These are phyloP conservation scores for Aureobasidium lini DNA, from an alignment of 2,329 filamentous ascomycete genomes.

Conservation along the genomic window DNA sequence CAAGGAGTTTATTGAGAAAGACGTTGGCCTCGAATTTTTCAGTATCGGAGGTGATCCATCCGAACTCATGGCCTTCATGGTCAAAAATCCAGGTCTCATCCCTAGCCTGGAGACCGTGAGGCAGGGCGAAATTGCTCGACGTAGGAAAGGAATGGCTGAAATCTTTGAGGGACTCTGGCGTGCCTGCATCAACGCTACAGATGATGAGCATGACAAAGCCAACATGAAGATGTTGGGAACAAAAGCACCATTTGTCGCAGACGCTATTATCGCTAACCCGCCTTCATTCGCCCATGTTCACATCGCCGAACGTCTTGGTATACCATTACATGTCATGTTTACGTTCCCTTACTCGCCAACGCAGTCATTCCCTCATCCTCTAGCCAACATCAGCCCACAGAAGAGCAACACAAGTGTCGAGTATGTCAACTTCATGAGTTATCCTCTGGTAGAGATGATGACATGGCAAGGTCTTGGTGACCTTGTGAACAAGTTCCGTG, in stretches of 20 bases:
- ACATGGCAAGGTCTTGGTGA: slow-evolving; percentile 59
- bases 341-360: slow-evolving; percentile 70
- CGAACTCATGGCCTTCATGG: slow-evolving; percentile 83
- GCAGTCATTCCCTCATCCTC: slow-evolving; percentile 65
- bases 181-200: slow-evolving; percentile 65
- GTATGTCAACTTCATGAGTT: slow-evolving; percentile 74
- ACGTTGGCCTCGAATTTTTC: slow-evolving; percentile 71
- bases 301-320: slow-evolving; percentile 69
- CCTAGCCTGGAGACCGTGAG: slow-evolving; percentile 65
- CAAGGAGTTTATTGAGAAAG: slow-evolving; percentile 64
- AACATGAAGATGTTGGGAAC: slow-evolving; percentile 55
- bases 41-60: slow-evolving; percentile 70
- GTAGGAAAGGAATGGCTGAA: slow-evolving; percentile 64
- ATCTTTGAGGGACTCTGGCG: slow-evolving; percentile 83
- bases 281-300: slow-evolving; percentile 72
- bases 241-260: slow-evolving; percentile 56
- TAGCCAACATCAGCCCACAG: slow-evolving; percentile 60
- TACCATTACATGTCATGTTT: slow-evolving; percentile 56
- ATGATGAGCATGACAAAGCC: slow-evolving; percentile 55
- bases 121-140: slow-evolving; percentile 62
- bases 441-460: slow-evolving; percentile 75
- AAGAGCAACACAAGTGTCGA: slow-evolving; percentile 56
- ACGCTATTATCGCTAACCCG: slow-evolving; percentile 81
- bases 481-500: slow-evolving; percentile 66
- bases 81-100: slow-evolving; percentile 73